Evolutionary conservation across 2,329 filamentous ascomycete species (phyloP).

Genomic region (Aspergillus caelatus): DNA sequence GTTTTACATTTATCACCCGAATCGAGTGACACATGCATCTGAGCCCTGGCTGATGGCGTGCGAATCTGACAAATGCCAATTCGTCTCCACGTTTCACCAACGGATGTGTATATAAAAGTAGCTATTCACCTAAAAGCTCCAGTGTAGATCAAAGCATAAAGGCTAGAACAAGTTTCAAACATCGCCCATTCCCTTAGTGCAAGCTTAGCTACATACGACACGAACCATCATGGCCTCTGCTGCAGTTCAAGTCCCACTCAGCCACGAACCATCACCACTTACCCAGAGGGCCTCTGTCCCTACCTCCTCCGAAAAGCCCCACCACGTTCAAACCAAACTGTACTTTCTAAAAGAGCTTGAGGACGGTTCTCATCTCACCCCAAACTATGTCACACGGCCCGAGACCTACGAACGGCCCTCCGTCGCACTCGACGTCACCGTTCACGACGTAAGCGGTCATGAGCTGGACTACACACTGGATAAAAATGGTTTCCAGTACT

Average conservation of each 20-base stretch:
- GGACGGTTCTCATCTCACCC: slow-evolving; percentile 47
- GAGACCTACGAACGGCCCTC: slow-evolving; percentile 48
- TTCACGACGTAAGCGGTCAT: slow-evolving; percentile 48
- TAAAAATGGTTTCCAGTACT: slow-evolving; percentile 50
- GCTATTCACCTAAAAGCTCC: neutral
- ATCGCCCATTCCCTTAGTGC: neutral
- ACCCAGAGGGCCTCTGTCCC: slow-evolving; percentile 16
- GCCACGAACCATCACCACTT: slow-evolving; percentile 12
- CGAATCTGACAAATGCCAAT: slow-evolving; percentile 35
- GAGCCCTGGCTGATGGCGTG: slow-evolving; percentile 32
- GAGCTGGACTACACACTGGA: slow-evolving; percentile 50
- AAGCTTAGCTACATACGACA: neutral
- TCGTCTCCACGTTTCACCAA: slow-evolving; percentile 17
- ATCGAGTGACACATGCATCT: neutral
- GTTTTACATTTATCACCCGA: slow-evolving; percentile 33
- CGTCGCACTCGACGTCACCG: slow-evolving; percentile 39
- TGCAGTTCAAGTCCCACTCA: slow-evolving; percentile 27
- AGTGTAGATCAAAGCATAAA: neutral
- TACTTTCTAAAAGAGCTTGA: slow-evolving; percentile 52
- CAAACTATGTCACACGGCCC: slow-evolving; percentile 38
- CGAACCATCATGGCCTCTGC: slow-evolving; percentile 32
- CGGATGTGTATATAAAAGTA: slow-evolving; percentile 5
- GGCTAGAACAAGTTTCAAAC: neutral
- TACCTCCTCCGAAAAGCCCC: slow-evolving; percentile 26
- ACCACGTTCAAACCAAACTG: slow-evolving; percentile 46